Conservation (phyloP, 1,139 yeast species). For the Scheffersomyces quercinus region DNA sequence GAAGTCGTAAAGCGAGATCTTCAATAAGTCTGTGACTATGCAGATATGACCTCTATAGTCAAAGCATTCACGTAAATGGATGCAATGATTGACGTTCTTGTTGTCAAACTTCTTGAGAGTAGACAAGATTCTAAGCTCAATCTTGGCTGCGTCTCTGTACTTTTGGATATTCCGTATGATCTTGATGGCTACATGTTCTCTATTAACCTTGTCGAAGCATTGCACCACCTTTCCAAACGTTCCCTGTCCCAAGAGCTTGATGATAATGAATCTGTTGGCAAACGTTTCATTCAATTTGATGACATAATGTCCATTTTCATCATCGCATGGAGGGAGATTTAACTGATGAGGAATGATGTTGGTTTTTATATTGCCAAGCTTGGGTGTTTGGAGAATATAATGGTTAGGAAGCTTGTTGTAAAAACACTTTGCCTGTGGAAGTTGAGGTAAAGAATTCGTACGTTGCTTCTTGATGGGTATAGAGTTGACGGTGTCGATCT, state of each 20-base stretch:
- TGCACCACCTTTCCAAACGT: conserved; percentile 95
- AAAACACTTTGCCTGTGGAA: conserved; percentile 51
- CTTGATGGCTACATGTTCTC: conserved; percentile 82
- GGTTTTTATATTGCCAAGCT: conserved; percentile 46
- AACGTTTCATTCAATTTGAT: conserved; percentile 59
- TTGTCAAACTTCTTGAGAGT: conserved; percentile 78
- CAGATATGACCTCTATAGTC: conserved; percentile 94
- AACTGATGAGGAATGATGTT: conserved; percentile 40
- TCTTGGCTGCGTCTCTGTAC: conserved; percentile 82
- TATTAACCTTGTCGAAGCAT: conserved; percentile 58
- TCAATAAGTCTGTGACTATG: conserved; percentile 84
- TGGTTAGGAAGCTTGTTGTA: conserved; percentile 42
- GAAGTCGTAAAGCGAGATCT: conserved; percentile 86
- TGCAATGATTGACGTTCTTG: conserved; percentile 66
- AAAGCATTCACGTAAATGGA: conserved; percentile 84
- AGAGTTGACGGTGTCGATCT: conserved; percentile 8
- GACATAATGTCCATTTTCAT: conserved; percentile 83
- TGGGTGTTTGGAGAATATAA: conserved; percentile 40
- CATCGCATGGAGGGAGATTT: conserved; percentile 56
- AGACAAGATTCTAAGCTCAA: conserved; percentile 75
- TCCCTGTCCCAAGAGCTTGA: conserved; percentile 86
- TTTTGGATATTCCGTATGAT: conserved; percentile 80
- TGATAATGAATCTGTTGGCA: conserved; percentile 66
- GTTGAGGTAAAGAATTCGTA: conserved; percentile 71
- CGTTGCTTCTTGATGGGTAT: conserved; percentile 50